phyloP scores from a whole-genome alignment of 2,329 filamentous ascomycete genomes.

The Zasmidium angulare region DNA sequence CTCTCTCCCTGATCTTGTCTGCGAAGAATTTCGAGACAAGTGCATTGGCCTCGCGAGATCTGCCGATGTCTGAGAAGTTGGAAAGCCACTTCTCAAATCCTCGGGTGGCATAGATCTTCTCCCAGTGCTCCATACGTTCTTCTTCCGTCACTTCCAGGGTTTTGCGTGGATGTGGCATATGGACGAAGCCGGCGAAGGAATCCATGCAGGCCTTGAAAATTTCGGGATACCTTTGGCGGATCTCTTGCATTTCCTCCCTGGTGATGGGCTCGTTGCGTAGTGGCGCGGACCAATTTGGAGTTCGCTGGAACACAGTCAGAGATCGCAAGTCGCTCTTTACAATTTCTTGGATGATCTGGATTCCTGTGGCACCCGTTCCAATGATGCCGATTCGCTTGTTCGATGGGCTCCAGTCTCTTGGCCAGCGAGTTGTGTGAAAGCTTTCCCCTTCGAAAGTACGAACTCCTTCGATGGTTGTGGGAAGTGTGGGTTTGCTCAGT shows the following conservation, averaged over 20 bases:
- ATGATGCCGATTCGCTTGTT: constrained; percentile 42
- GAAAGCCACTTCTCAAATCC: constrained; percentile 42
- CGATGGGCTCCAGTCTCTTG: constrained; percentile 30
- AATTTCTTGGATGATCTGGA: constrained; percentile 37
- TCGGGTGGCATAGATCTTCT: constrained; percentile 40
- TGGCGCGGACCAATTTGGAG: constrained; percentile 54
- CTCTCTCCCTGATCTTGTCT: constrained; percentile 44
- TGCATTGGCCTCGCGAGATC: constrained; percentile 38
- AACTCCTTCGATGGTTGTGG: constrained; percentile 35
- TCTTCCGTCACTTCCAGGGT: constrained; percentile 48
- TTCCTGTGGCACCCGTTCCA: constrained; percentile 43
- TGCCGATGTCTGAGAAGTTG: constrained; percentile 41
- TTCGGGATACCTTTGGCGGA: constrained; percentile 27
- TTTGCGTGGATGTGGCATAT: constrained; percentile 36
- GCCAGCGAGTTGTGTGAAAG: constrained; percentile 43
- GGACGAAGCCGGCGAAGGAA: constrained; percentile 33
- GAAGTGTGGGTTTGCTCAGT: constrained; percentile 31
- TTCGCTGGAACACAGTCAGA: constrained; percentile 64
- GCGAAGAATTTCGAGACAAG: constrained; percentile 48
- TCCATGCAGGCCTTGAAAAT: constrained; percentile 40
- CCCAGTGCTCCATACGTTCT: constrained; percentile 44
- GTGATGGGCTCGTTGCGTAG: constrained; percentile 24
- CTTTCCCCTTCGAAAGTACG: constrained; percentile 39
- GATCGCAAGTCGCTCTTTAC: constrained; percentile 30
- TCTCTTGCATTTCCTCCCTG: constrained; percentile 26